Evolutionary conservation across 805 yeast species (phyloP), one percentile per base, ranked within the genome.

Genomic region (Isabelozyma rhagii): DNA sequence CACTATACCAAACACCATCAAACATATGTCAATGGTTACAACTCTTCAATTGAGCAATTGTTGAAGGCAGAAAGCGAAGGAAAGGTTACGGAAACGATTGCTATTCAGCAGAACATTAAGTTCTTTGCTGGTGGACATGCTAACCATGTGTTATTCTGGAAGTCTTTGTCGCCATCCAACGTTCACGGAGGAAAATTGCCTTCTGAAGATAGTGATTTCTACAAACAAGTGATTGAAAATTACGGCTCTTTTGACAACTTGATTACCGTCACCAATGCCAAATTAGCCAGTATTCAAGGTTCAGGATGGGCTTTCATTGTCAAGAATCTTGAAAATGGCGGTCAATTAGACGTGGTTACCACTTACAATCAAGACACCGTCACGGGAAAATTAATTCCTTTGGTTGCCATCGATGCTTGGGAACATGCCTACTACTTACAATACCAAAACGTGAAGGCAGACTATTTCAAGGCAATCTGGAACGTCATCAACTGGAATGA

Each of bases 161-260:
- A 75, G 55, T 74, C 70, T 57, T 69, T 77, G 61, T 71, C 80
- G 8, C 81, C 82, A 15, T 65, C 57, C 49, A 66, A 64, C 49
- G 64, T 64, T 49, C 75, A 75, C 44, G 82, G 82, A 17, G 97
- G 97, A 64, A 77, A 77, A 61, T 68, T 75, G 39, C 84, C 89
- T 47, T 36, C 57, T 13, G 50, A 78, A 42, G 78, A 80, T 42
- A 59, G 71, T 4, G 72, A 67, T 27, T 62, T 77, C 44, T 77
- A 72, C 51, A 60, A 62, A 55, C 64, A 63, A 51, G 72, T 77
- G 43, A 56, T 49, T 18, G 63, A 57, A 43, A 81, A 77, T 58
- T 77, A 63, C 52, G 82, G 82, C 14, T 72, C 77, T 8, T 64
- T 77, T 49, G 79, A 71, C 34, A 63, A 66, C 47, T 75, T 77